Evolutionary conservation across 306 rosid species (phyloP), one percentile per base, ranked within the genome.

Genomic region (Pueraria montana): DNA sequence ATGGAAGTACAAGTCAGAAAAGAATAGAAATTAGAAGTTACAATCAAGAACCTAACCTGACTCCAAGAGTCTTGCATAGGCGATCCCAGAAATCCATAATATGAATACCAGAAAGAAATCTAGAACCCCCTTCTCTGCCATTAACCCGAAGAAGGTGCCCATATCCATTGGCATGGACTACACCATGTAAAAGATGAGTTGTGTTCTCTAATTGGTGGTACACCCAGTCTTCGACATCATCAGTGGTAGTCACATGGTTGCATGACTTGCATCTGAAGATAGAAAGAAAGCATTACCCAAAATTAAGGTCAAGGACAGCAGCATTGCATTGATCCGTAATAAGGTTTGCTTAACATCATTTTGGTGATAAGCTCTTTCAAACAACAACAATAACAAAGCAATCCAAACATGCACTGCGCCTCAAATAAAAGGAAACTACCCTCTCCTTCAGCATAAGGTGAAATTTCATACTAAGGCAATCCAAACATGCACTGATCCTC

Each of bases 61-160:
- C 97, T 78, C 94, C 93, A 74, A 96, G 97, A 32, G 87, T 63
- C 84, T 87, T 91, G 89, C 99, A 96, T 21, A 96, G 92, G 72
- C 98, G 94, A 80, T 92, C 98, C 99, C 98, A 96, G 72, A 96
- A 96, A 86, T 90, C 90, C 99, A 96, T 92, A 83, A 96, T 92
- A 87, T 92, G 94, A 77, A 84, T 86, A 56, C 99, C 99, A 69
- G 95, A 96, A 49, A 96, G 88, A 85, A 90, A 74, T 86, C 88
- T 88, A 1, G 99, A 96, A 14, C 99, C 98, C 80, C 98, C 99
- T 90, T 96, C 99, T 80, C 91, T 90, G 55, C 99, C 99, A 89
- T 96, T 93, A 82, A 96, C 94, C 82, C 97, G 90, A 18, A 96
- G 98, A 87, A 96, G 97, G 82, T 93, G 99, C 27, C 99, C 98